Evolutionary conservation across 148 eudicot genomes (phyloP).

Genomic region (Selenicereus undatus): DNA sequence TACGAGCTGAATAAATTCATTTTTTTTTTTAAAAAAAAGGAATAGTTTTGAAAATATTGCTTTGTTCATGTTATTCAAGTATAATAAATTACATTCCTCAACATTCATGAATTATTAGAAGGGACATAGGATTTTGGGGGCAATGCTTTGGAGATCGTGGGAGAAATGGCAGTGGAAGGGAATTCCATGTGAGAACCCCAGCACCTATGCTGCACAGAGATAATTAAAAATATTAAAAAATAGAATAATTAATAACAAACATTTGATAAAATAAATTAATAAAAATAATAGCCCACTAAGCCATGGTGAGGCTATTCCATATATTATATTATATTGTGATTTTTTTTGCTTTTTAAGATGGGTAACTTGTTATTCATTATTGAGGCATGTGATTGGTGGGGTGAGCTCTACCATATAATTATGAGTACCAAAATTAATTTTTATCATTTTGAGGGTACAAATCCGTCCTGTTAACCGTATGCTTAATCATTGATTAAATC

Average conservation of each 20-base stretch:
- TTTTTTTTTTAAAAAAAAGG: too few species aligned
- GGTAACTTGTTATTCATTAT: constrained; percentile 19
- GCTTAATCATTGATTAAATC: constrained; percentile 14
- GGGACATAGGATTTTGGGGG: constrained; percentile 13
- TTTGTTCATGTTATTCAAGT: too few species aligned
- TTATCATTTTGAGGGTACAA: constrained; percentile 22
- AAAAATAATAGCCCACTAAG: constrained; percentile 6
- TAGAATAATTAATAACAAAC: not conserved
- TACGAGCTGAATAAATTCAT: too few species aligned
- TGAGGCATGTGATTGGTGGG: constrained; percentile 35
- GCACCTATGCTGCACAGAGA: constrained; percentile 20
- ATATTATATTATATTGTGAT: not conserved
- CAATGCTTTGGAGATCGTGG: constrained; percentile 26
- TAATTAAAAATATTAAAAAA: not conserved
- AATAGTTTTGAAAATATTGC: too few species aligned
- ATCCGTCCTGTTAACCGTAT: constrained; percentile 23
- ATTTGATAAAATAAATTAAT: not conserved
- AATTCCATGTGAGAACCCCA: constrained; percentile 29
- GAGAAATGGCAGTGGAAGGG: constrained; percentile 26
- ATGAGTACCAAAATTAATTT: not conserved
- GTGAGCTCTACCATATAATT: constrained; percentile 17
- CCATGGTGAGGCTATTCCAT: constrained; percentile 10
- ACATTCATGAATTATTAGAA: not conserved
- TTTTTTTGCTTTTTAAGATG: constrained; percentile 6
- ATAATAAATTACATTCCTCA: not conserved